A percentile compares a stretch with the other conserved stretches of the same genome.
These are phyloP conservation scores for Cenchrus americanus DNA, from an alignment of 176 grass and related monocot species.

Conservation along the genomic window DNA sequence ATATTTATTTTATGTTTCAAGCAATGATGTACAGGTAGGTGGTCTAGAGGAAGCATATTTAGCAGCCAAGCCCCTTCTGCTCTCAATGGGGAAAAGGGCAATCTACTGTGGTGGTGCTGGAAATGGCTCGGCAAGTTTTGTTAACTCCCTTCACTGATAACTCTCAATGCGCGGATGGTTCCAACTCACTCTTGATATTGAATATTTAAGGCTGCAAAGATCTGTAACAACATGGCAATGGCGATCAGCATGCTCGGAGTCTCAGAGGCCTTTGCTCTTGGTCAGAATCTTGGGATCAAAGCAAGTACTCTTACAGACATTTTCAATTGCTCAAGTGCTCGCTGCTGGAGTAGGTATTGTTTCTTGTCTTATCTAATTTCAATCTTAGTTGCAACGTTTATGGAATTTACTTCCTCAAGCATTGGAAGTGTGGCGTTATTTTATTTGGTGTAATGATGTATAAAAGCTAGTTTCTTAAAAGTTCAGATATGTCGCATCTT, in stretches of 20 bases:
- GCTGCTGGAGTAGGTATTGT: constrained; percentile 92
- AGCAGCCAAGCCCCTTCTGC: constrained; percentile 82
- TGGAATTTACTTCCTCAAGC: background rate
- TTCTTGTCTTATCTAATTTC: constrained; percentile 22
- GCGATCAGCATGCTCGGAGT: constrained; percentile 93
- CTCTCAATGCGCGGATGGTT: background rate
- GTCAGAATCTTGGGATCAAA: constrained; percentile 87
- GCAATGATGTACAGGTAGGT: constrained; percentile 67
- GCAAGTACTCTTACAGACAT: constrained; percentile 77
- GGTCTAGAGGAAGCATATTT: constrained; percentile 84
- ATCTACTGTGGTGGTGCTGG: constrained; percentile 91
- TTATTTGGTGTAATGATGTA: background rate
- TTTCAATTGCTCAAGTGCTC: constrained; percentile 96
- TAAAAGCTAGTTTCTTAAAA: background rate
- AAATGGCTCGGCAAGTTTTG: constrained; percentile 80
- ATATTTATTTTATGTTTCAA: constrained; percentile 38
- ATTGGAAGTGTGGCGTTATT: background rate
- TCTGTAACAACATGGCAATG: constrained; percentile 98
- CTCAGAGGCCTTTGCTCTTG: constrained; percentile 91
- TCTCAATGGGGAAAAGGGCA: constrained; percentile 76
- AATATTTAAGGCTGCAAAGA: constrained; percentile 80
- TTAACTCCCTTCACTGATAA: constrained; percentile 25
- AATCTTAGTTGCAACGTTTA: background rate
- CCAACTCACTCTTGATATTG: constrained; percentile 12
- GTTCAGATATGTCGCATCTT: constrained; percentile 15